Conservation (phyloP, 2,329 filamentous ascomycete genomes). For the Knoxdaviesia proteae region DNA sequence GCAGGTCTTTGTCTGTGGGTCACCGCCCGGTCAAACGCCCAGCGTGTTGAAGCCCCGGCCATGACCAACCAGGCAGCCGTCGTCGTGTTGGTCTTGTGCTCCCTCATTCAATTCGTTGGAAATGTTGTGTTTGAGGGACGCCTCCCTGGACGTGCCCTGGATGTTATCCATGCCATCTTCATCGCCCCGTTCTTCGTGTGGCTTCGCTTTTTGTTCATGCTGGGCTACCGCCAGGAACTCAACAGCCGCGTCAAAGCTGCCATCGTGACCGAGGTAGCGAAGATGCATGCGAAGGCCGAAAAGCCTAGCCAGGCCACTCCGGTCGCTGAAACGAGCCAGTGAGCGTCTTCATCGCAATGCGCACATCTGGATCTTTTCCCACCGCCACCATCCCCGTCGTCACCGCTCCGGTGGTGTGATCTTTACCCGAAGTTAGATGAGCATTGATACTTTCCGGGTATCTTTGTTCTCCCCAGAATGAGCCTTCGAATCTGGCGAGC, state of each 20-base stretch:
- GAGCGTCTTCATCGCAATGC: no score
- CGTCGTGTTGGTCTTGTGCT: constrained; percentile 49
- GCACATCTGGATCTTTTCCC: no score
- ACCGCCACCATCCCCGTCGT: no score
- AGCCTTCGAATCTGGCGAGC: no score
- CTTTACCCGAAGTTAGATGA: no score
- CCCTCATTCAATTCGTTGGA: constrained; percentile 80
- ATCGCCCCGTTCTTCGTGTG: constrained; percentile 93
- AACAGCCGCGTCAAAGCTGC: constrained; percentile 60
- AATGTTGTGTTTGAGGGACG: constrained; percentile 78
- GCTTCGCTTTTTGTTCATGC: constrained; percentile 77
- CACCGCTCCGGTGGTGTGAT: no score
- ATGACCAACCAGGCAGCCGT: constrained; percentile 35
- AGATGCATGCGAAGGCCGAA: constrained; percentile 22
- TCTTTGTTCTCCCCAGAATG: no score
- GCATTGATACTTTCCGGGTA: no score
- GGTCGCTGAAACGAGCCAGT: no score
- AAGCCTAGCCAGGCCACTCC: no score
- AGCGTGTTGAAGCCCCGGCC: constrained; percentile 35
- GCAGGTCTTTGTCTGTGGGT: constrained; percentile 56
- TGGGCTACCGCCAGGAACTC: constrained; percentile 78
- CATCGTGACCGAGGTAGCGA: constrained; percentile 56
- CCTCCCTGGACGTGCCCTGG: constrained; percentile 47
- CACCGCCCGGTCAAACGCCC: constrained; percentile 56
- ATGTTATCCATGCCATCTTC: constrained; percentile 40